phyloP scores from a whole-genome alignment of 2,329 filamentous ascomycete genomes.

The Aspergillus uvarum region DNA sequence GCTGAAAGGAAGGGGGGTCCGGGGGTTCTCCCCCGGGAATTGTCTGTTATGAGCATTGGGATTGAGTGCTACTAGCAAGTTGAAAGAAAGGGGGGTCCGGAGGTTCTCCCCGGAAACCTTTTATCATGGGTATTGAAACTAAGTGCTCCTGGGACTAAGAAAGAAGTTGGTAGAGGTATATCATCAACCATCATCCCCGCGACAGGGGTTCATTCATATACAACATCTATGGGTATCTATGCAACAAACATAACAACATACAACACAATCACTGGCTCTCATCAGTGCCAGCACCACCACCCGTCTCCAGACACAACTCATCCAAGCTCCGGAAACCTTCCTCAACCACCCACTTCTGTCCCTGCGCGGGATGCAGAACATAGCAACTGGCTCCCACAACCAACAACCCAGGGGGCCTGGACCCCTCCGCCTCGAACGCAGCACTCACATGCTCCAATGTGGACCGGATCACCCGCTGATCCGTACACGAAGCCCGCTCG shows the following conservation, averaged over 20 bases:
- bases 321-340: slow-evolving; percentile 81
- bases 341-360: slow-evolving; percentile 76
- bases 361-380: slow-evolving; percentile 63
- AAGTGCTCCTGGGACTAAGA: no score
- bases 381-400: slow-evolving; percentile 84
- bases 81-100: no score
- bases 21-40: no score
- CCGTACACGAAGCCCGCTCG: slow-evolving; percentile 88
- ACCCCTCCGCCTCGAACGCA: slow-evolving; percentile 86
- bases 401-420: slow-evolving; percentile 80
- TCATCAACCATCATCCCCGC: background rate
- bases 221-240: slow-evolving; percentile 2
- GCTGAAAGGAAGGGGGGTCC: no score
- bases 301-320: slow-evolving; percentile 32
- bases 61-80: no score
- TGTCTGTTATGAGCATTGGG: no score
- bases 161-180: no score
- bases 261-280: slow-evolving; percentile 14
- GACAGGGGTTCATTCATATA: background rate
- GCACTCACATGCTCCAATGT: slow-evolving; percentile 75
- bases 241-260: slow-evolving; percentile 18
- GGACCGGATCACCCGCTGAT: slow-evolving; percentile 88
- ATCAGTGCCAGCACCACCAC: background rate
- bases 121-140: no score
- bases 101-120: no score